These are phyloP conservation scores for Gnomoniopsis sp. DNA, from an alignment of 2,329 filamentous ascomycete genomes.

Conservation along the genomic window DNA sequence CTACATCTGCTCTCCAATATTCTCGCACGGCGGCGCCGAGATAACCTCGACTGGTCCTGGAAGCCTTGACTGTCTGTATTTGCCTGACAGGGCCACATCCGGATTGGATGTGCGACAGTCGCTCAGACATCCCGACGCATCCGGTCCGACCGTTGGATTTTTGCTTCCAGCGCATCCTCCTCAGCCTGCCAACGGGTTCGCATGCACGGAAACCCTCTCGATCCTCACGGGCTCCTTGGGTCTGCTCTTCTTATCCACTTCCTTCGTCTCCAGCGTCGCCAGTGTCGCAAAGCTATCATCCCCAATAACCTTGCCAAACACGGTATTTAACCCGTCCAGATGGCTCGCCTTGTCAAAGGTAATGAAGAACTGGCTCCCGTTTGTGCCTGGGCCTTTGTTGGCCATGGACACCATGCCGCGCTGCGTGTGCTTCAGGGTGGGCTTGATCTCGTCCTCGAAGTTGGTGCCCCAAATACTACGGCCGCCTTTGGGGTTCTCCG, in stretches of 20 bases:
- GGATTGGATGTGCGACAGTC: no score
- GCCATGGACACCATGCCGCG: constrained; percentile 75
- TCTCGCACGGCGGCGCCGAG: no score
- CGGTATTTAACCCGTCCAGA: constrained; percentile 79
- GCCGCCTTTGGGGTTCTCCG: constrained; percentile 63
- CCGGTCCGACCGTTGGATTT: no score
- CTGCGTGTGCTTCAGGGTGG: constrained; percentile 63
- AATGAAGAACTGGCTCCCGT: constrained; percentile 80
- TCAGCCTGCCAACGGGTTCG: constrained; percentile 71
- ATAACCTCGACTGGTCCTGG: no score
- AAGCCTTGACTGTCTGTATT: no score
- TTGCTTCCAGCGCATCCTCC: background rate
- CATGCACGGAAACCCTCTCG: constrained; percentile 69
- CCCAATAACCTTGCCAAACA: constrained; percentile 72
- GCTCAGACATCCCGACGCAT: no score
- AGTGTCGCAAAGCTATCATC: constrained; percentile 64
- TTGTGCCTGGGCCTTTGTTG: constrained; percentile 71
- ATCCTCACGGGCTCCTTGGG: constrained; percentile 66
- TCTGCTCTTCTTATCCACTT: constrained; percentile 75
- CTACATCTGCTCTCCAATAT: no score
- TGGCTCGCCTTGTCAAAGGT: constrained; percentile 75
- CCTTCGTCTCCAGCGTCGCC: constrained; percentile 66
- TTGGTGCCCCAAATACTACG: constrained; percentile 69
- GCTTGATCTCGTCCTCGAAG: constrained; percentile 80
- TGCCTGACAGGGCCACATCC: no score